Percentiles rank a stretch among this genome's conserved stretches.
Conservation (phyloP, 2,329 filamentous ascomycete species). For the Penicillium nordicum region DNA sequence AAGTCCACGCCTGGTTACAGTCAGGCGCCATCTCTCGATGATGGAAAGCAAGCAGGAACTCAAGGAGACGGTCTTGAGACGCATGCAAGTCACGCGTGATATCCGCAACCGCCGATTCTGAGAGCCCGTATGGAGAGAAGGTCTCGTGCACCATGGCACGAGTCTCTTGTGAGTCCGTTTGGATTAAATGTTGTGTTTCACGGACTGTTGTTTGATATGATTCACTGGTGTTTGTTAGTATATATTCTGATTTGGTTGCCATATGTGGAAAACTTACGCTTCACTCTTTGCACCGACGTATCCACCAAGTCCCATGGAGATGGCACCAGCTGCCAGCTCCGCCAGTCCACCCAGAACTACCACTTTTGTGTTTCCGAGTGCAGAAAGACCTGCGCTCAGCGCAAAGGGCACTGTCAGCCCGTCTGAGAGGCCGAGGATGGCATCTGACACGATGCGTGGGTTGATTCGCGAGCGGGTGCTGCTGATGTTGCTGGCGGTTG, state of each 20-base stretch:
- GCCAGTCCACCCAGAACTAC: constrained; percentile 72
- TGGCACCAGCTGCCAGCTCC: constrained; percentile 70
- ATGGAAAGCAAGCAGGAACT: constrained; percentile 50
- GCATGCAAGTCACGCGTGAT: constrained; percentile 38
- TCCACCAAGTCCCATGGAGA: constrained; percentile 75
- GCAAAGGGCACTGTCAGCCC: constrained; percentile 78
- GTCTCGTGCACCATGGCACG: constrained; percentile 40
- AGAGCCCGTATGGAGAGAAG: constrained; percentile 43
- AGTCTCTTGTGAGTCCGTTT: constrained; percentile 37
- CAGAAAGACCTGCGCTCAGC: constrained; percentile 65
- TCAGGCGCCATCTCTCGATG: constrained; percentile 46
- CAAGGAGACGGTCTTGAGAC: constrained; percentile 40
- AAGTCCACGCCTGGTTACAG: constrained; percentile 48
- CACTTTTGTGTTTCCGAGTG: constrained; percentile 60
- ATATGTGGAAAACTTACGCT: constrained; percentile 37
- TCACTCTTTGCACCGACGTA: constrained; percentile 60
- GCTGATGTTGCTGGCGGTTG: constrained; percentile 19
- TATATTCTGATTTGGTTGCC: not conserved
- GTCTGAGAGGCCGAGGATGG: constrained; percentile 73
- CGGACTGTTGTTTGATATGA: constrained; percentile 46
- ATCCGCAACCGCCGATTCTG: constrained; percentile 33
- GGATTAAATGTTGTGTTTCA: constrained; percentile 43
- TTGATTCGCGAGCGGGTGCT: constrained; percentile 36
- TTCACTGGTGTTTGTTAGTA: constrained; percentile 29
- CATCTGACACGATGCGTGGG: constrained; percentile 52